Evolutionary conservation across 2,329 filamentous ascomycete genomes (phyloP), one percentile per base, ranked within the genome.

Genomic region (Sporothrix variecibatus): DNA sequence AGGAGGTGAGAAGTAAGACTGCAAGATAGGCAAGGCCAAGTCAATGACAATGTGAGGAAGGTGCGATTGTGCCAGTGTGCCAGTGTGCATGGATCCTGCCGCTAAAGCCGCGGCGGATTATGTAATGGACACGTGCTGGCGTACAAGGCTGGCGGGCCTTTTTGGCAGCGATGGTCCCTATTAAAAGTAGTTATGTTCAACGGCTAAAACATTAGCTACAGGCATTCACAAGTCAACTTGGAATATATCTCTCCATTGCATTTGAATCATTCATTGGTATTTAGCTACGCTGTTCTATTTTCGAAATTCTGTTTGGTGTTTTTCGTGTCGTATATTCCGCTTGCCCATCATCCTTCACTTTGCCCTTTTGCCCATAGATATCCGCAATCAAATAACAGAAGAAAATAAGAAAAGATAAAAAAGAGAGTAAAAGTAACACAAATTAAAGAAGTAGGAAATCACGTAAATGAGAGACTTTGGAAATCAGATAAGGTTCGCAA

Each of bases 111-210:
- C 26, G 43, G 43, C 15, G 40, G 65, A 9, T 68, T 68, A 68
- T 68, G 65, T 68, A 68, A 68, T 3, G 23, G 62, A 40, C 62
- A 51, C 65, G 43, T 68, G 65, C 65, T 34, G 15, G 40, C 40
- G 62, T 12, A 43, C 23, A 28, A 28, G 23, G 51, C 51, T 56
- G 51, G 51, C 23, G 51, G 51, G 46, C 46, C 46, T 51, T 51
- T 51, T 7, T 51, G n/a, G 46, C 46, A 51, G 46, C 46, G 46
- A n/a, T 51, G 6, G 46, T 51, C 46, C 46, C 17, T n/a, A n/a
- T n/a, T n/a, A n/a, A n/a, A n/a, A n/a, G n/a, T n/a, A n/a, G n/a
- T n/a, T n/a, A n/a, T n/a, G n/a, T n/a, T n/a, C n/a, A n/a, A n/a
- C n/a, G n/a, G n/a, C 46, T 51, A 51, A 51, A 51, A n/a, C 46